Conservation (phyloP, 192 early-diverging fungal genomes). For the Coemansia sp. region DNA sequence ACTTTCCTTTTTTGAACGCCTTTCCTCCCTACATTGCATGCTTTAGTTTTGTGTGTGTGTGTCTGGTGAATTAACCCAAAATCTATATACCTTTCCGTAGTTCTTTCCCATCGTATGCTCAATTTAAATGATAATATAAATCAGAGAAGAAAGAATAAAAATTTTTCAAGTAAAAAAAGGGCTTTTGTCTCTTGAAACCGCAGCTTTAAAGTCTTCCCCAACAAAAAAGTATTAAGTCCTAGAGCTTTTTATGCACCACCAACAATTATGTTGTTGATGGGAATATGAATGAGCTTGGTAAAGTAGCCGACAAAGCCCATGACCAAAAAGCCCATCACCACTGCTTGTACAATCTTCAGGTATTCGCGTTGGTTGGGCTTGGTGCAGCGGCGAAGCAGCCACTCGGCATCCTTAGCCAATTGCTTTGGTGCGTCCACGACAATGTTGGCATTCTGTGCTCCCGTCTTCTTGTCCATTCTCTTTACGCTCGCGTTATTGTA, state of each 20-base stretch:
- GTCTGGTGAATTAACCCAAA: neutral
- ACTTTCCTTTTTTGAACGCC: conserved; percentile 92
- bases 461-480: conserved; percentile 1
- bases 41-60: neutral
- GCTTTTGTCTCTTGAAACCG: neutral
- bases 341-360: conserved; percentile 87
- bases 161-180: neutral
- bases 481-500: too few species aligned
- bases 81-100: conserved; percentile 84
- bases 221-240: neutral
- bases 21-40: conserved; percentile 66
- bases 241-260: conserved; percentile 34
- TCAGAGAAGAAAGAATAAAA: neutral
- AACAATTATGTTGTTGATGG: conserved; percentile 99
- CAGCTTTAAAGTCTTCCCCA: neutral
- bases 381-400: conserved; percentile 92
- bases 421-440: conserved; percentile 84
- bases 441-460: conserved; percentile 31
- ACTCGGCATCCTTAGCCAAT: conserved; percentile 88
- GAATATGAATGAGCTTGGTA: conserved; percentile 99
- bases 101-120: conserved; percentile 75
- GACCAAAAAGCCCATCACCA: conserved; percentile 91
- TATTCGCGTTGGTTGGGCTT: conserved; percentile 98
- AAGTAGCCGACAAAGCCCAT: conserved; percentile 98
- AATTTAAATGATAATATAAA: neutral